Evolutionary conservation across 1,139 yeast species (phyloP), one percentile per base, ranked within the genome.

Genomic region (Suhomyces coccinellae): DNA sequence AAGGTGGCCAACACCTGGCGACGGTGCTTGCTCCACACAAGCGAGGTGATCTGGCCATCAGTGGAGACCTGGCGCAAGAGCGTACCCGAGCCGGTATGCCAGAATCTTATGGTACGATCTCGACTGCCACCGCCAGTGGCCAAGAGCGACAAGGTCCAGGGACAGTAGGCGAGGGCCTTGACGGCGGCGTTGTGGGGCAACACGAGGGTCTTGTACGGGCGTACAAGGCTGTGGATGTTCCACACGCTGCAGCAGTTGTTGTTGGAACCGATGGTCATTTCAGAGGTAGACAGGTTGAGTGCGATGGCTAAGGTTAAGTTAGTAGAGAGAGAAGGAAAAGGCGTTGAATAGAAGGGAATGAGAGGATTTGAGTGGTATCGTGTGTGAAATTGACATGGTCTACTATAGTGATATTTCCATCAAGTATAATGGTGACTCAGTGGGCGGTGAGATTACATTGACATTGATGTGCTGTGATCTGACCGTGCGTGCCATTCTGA

Each of bases 51-150:
- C 59, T 91, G 98, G 0, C 87, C 85, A 22, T 75, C 73, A 0
- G 95, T 83, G 42, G 73, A 67, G 37, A 72, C 61, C 30, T 81
- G 69, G 9, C 74, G 70, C 29, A 89, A 63, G 36, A 87, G 62
- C 0, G 93, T 83, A 0, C 96, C 97, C 0, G 93, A 74, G 3
- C 68, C 67, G 0, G 93, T 77, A 62, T 91, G 96, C 96, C 97
- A 90, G 59, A 89, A 87, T 43, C 89, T 69, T 15, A 83, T 71
- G 20, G 71, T 72, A 33, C 77, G 54, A 52, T 74, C 79, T 43
- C 59, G 65, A 14, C 63, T 62, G 3, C 79, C 79, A 1, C 74
- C 78, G 0, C 79, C 79, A 0, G 78, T 73, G 3, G 73, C 78
- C 29, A 74, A 50, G 10, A 74, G 55, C 3, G 68, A 59, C 9